phyloP scores from a whole-genome alignment of 805 yeast species.

The Candida pini region DNA sequence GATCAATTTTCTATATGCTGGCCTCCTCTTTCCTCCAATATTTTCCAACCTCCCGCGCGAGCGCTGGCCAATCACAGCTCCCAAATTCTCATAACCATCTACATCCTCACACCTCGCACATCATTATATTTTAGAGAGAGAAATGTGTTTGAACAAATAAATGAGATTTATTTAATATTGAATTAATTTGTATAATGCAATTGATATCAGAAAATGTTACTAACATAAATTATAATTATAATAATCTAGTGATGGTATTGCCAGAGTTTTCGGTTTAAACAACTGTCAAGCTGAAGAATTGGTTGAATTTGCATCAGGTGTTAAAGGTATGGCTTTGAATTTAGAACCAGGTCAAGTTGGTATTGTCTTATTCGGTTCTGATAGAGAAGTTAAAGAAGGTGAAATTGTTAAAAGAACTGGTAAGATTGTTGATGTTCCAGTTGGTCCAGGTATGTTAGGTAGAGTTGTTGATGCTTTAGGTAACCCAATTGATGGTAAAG shows the following conservation, averaged over 20 bases:
- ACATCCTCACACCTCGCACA: slow-evolving; percentile 4
- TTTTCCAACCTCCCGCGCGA: slow-evolving; percentile 2
- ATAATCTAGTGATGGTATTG: slow-evolving; percentile 92
- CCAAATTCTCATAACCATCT: slow-evolving; percentile 24
- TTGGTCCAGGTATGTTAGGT: slow-evolving; percentile 96
- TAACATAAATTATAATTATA: slow-evolving; percentile 21
- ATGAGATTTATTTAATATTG: not conserved
- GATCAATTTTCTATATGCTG: no score
- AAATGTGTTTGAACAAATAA: not conserved
- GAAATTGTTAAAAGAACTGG: slow-evolving; percentile 99
- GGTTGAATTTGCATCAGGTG: slow-evolving; percentile 99
- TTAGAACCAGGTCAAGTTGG: slow-evolving; percentile 99
- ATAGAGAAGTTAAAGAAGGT: slow-evolving; percentile 97
- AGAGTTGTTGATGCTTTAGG: slow-evolving; percentile 99
- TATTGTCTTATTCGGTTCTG: slow-evolving; percentile 99
- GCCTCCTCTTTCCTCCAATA: no score
- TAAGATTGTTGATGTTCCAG: slow-evolving; percentile 97
- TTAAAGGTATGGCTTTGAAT: slow-evolving; percentile 99
- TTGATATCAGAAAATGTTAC: no score
- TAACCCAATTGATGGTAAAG: slow-evolving; percentile 99
- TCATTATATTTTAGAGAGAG: no score
- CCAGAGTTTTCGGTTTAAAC: slow-evolving; percentile 99
- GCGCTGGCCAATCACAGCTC: slow-evolving; percentile 21
- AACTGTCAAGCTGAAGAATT: slow-evolving; percentile 99
- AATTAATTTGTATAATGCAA: no score